These are phyloP conservation scores for Kwoniella sp. DNA, from an alignment of 768 basidiomycete genomes.

Conservation along the genomic window DNA sequence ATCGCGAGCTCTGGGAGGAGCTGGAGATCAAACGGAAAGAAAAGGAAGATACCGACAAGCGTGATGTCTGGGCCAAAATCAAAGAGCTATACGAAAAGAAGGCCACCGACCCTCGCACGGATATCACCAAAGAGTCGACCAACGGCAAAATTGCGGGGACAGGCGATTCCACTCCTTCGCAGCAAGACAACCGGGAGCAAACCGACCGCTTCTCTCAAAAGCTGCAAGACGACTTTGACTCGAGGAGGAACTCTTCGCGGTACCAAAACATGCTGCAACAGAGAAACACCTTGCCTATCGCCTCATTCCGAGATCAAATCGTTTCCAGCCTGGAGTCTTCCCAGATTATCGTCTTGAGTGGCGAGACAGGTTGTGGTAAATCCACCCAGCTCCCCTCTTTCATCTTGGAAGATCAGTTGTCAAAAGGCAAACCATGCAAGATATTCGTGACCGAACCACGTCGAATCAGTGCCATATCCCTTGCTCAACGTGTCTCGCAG, in stretches of 20 bases:
- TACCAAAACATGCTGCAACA: slow-evolving; percentile 89
- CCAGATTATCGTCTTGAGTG: slow-evolving; percentile 84
- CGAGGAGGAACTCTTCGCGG: slow-evolving; percentile 64
- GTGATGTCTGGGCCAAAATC: slow-evolving; percentile 71
- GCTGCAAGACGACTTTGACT: slow-evolving; percentile 64
- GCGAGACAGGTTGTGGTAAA: slow-evolving; percentile 86
- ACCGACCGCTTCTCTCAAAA: slow-evolving; percentile 58
- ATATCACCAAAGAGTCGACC: not conserved
- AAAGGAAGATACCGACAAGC: slow-evolving; percentile 67
- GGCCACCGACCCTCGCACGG: slow-evolving; percentile 1
- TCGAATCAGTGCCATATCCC: slow-evolving; percentile 91
- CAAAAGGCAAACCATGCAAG: slow-evolving; percentile 77
- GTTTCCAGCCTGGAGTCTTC: slow-evolving; percentile 68
- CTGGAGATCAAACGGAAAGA: slow-evolving; percentile 68
- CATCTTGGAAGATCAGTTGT: slow-evolving; percentile 85
- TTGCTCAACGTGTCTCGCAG: slow-evolving; percentile 89
- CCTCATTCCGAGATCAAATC: slow-evolving; percentile 74
- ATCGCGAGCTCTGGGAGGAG: slow-evolving; percentile 90
- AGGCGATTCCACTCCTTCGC: not conserved
- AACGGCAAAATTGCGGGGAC: slow-evolving; percentile 2
- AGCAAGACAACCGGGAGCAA: not conserved
- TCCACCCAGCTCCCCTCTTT: slow-evolving; percentile 94
- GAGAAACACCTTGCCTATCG: slow-evolving; percentile 81
- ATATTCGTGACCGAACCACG: slow-evolving; percentile 95
- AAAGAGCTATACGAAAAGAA: slow-evolving; percentile 63